A percentile compares a stretch with the other conserved stretches of the same genome.
Evolutionary conservation across 202 grass and related monocot species (phyloP).

Genomic region (Eragrostis tef): DNA sequence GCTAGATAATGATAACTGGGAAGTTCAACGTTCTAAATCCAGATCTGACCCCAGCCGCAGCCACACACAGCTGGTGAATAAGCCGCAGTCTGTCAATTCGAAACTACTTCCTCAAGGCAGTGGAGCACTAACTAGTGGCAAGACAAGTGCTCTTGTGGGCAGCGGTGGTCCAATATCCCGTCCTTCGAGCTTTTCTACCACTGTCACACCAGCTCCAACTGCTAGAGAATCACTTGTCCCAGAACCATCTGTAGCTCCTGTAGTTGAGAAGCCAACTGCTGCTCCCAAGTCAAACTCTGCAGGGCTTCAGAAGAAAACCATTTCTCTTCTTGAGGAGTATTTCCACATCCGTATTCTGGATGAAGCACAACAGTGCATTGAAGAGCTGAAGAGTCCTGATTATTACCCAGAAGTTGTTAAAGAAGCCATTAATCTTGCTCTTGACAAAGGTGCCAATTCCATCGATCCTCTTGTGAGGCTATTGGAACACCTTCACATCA

Average conservation of each 20-base stretch:
- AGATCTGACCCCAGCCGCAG: slow-evolving; percentile 48
- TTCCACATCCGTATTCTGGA: slow-evolving; percentile 71
- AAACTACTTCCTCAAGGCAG: slow-evolving; percentile 69
- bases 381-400: slow-evolving; percentile 67
- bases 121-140: slow-evolving; percentile 53
- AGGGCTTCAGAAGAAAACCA: slow-evolving; percentile 71
- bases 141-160: slow-evolving; percentile 63
- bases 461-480: slow-evolving; percentile 64
- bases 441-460: slow-evolving; percentile 64
- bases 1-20: slow-evolving; percentile 69
- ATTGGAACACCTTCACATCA: slow-evolving; percentile 55
- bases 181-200: slow-evolving; percentile 43
- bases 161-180: slow-evolving; percentile 38
- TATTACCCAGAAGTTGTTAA: slow-evolving; percentile 77
- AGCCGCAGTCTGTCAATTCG: slow-evolving; percentile 51
- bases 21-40: slow-evolving; percentile 68
- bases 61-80: slow-evolving; percentile 40
- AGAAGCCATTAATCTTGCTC: slow-evolving; percentile 74
- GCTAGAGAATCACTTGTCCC: neutral
- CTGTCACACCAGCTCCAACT: slow-evolving; percentile 37
- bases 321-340: slow-evolving; percentile 77
- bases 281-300: slow-evolving; percentile 47
- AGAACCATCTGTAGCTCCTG: slow-evolving; percentile 12
- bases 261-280: slow-evolving; percentile 40
- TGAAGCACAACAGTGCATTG: slow-evolving; percentile 80